Evolutionary conservation across 176 grass and related monocot genomes (phyloP).

Genomic region (Aechmea fasciata): DNA sequence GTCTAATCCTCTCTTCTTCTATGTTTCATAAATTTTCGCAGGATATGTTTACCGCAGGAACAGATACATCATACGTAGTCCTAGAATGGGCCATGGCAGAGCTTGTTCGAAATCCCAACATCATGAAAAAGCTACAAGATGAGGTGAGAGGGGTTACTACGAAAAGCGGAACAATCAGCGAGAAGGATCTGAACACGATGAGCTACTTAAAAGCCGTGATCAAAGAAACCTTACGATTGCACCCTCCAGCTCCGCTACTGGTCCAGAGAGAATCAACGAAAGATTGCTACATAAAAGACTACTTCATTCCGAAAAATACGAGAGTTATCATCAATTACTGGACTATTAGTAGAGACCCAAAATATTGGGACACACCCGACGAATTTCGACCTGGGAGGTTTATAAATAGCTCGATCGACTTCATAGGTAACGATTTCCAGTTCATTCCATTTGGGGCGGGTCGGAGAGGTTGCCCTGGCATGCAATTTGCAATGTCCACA

Average conservation of each 20-base stretch:
- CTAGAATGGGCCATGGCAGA: slow-evolving; percentile 25
- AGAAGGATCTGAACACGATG: slow-evolving; percentile 12
- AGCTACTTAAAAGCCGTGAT: slow-evolving; percentile 22
- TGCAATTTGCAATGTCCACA: slow-evolving; percentile 15
- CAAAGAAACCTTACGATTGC: slow-evolving; percentile 44
- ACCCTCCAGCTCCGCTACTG: slow-evolving; percentile 33
- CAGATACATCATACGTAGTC: slow-evolving; percentile 1
- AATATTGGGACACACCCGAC: slow-evolving; percentile 30
- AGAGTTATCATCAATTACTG: slow-evolving; percentile 43
- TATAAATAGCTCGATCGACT: slow-evolving; percentile 7
- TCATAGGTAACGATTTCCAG: slow-evolving; percentile 30
- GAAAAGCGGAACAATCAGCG: slow-evolving; percentile 1
- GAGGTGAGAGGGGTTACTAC: slow-evolving; percentile 25
- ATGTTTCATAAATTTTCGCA: background rate
- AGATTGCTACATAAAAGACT: slow-evolving; percentile 11
- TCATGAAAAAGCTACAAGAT: slow-evolving; percentile 19
- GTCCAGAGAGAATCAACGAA: slow-evolving; percentile 26
- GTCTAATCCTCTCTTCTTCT: background rate
- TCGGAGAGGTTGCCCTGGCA: slow-evolving; percentile 43
- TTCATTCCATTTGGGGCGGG: slow-evolving; percentile 51
- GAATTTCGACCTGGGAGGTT: slow-evolving; percentile 47
- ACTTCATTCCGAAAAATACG: slow-evolving; percentile 10
- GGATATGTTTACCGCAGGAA: slow-evolving; percentile 17
- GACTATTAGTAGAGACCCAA: slow-evolving; percentile 31
- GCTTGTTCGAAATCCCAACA: slow-evolving; percentile 6